Base-by-base conservation (phyloP, 345 rosid genomes). In the Salix arbutifolia region DNA sequence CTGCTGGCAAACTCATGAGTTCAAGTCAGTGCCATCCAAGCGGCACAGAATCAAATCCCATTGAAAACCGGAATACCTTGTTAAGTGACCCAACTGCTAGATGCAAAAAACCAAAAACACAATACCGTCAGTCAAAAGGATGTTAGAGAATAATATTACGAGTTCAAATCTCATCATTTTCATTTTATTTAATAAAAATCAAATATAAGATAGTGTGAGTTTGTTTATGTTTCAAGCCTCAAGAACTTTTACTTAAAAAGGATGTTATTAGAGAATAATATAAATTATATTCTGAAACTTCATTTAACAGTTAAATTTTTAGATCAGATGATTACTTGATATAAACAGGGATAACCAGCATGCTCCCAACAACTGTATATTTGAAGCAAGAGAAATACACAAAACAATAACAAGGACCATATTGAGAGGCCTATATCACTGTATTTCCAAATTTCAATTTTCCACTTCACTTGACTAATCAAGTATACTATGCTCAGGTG, bases 211-310 rank as follows among this genome's bases (percentile, higher is more conserved):
- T 31, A 31, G 3, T 31, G 0, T 31, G 33, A 2, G 4, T 31
- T 4, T 31, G 0, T 31, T 0, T 31, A 31, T 3, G 3, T 31
- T 31, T 31, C 4, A 31, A 31, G 33, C 33, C 4, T 0, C 3
- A 0, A 31, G 0, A 31, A 4, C 33, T 3, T 31, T 31, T 0
- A 31, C 4, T 31, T 31, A 0, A 31, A 3, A 0, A 31, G 4
- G 4, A 31, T 31, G 0, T 31, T 31, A 0, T 31, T 31, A 31
- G 0, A 4, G 0, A 31, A 31, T 31, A 31, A 31, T 31, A 31
- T 31, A 31, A 31, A 31, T 31, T 4, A 31, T 31, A 31, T 31
- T 31, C 0, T 31, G 5, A 31, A 1, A 26, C 1, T 26, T 26
- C 28, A 26, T 1, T 26, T 26, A 26, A 26, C 28, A 26, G 28